Evolutionary conservation across 2,329 filamentous ascomycete species (phyloP).

Genomic region (Sporothrix globosa): DNA sequence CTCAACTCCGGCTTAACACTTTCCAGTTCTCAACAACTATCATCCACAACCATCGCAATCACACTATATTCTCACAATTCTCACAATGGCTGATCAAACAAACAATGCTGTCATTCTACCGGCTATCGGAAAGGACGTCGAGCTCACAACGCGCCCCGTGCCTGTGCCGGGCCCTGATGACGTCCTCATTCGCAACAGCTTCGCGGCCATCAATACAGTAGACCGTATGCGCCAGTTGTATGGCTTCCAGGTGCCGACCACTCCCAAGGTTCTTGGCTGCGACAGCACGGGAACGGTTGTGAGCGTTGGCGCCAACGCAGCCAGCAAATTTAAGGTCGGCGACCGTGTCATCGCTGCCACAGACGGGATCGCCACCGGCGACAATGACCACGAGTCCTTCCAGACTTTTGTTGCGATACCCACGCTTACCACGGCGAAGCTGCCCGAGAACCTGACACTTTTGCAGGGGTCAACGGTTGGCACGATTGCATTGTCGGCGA

Average conservation of each 20-base stretch:
- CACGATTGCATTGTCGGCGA: not conserved
- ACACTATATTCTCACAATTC: not conserved
- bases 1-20: not conserved
- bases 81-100: not conserved
- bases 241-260: conserved; percentile 40
- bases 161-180: conserved; percentile 8
- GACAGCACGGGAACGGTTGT: conserved; percentile 23
- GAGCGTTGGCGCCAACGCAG: conserved; percentile 33
- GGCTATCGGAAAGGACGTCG: conserved; percentile 11
- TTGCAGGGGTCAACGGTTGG: not conserved
- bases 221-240: conserved; percentile 39
- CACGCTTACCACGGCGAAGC: not conserved
- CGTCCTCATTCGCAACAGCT: not conserved
- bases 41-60: no score
- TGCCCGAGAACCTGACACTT: not conserved
- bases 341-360: conserved; percentile 9
- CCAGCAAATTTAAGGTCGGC: not conserved
- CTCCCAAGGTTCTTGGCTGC: conserved; percentile 38
- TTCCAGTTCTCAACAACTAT: no score
- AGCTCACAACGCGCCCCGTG: conserved; percentile 6
- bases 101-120: not conserved
- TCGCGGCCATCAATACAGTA: conserved; percentile 39
- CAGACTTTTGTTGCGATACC: not conserved
- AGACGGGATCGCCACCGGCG: not conserved
- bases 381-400: conserved; percentile 17